A percentile compares a stretch with the other conserved stretches of the same genome.
phyloP scores from a whole-genome alignment of 208 protist species.

The Wallacemonas sp. region DNA sequence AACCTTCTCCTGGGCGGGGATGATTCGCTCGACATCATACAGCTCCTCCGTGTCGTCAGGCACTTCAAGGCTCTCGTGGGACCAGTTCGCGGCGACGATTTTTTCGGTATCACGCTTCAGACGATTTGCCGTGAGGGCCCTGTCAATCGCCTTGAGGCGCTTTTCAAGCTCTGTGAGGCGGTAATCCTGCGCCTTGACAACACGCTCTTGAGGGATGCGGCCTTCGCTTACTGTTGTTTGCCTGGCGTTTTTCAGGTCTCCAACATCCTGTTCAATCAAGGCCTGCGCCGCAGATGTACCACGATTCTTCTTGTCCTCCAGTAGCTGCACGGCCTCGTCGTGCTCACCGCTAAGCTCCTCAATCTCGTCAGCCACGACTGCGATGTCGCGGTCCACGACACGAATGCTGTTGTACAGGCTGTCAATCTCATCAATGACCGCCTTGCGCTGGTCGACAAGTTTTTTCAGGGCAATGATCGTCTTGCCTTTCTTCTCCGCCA shows the following conservation, averaged over 20 bases:
- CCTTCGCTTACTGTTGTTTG: constrained; percentile 52
- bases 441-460: constrained; percentile 44
- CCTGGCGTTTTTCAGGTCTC: constrained; percentile 49
- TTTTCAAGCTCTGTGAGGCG: constrained; percentile 75
- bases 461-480: constrained; percentile 43
- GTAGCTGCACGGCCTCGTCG: constrained; percentile 44
- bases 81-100: constrained; percentile 61
- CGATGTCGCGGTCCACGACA: constrained; percentile 65
- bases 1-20: constrained; percentile 80
- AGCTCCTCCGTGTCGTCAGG: constrained; percentile 48
- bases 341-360: constrained; percentile 48
- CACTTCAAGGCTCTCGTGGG: constrained; percentile 40
- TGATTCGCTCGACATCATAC: constrained; percentile 82
- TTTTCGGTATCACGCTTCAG: constrained; percentile 57
- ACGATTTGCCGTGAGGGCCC: constrained; percentile 59
- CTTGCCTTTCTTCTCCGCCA: constrained; percentile 68
- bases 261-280: constrained; percentile 60
- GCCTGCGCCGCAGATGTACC: constrained; percentile 40
- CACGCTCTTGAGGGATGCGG: constrained; percentile 72
- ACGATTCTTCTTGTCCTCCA: constrained; percentile 39
- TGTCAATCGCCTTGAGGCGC: constrained; percentile 63
- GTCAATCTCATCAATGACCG: constrained; percentile 66
- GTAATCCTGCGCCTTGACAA: constrained; percentile 89
- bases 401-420: constrained; percentile 81
- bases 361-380: constrained; percentile 48